Conservation (phyloP, 768 basidiomycete genomes). For the Leucogyrophana mollusca region DNA sequence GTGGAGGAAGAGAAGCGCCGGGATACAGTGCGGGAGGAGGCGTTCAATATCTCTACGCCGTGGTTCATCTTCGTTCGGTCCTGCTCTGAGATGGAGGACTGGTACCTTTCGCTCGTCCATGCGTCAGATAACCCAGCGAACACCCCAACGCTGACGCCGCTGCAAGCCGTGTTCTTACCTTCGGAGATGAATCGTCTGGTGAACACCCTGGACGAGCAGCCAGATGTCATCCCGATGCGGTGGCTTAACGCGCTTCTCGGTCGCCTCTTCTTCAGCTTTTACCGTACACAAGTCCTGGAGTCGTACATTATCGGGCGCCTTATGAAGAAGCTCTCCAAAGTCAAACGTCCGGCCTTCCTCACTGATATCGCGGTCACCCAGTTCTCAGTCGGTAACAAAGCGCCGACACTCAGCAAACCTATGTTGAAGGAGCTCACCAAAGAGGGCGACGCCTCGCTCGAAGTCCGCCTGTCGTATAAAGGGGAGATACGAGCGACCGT, state of each 20-base stretch:
- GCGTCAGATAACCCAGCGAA: constrained; percentile 65
- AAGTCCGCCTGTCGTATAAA: constrained; percentile 80
- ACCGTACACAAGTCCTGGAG: constrained; percentile 81
- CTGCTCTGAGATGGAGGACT: constrained; percentile 95
- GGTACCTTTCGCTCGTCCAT: constrained; percentile 83
- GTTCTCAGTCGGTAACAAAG: constrained; percentile 81
- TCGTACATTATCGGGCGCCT: constrained; percentile 80
- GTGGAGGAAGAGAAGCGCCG: constrained; percentile 26
- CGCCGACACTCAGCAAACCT: constrained; percentile 90
- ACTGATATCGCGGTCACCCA: constrained; percentile 84
- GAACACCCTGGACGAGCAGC: constrained; percentile 83
- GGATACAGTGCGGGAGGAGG: constrained; percentile 47
- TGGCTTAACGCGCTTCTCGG: constrained; percentile 97
- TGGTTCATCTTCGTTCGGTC: constrained; percentile 95
- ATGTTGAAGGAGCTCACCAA: constrained; percentile 97
- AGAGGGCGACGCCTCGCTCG: constrained; percentile 90
- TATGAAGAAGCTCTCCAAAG: constrained; percentile 92
- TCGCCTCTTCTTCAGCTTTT: constrained; percentile 89
- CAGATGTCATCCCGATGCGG: constrained; percentile 95
- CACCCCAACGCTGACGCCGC: constrained; percentile 57
- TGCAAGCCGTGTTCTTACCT: constrained; percentile 65
- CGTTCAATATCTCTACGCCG: constrained; percentile 53
- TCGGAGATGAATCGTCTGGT: constrained; percentile 84
- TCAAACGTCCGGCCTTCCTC: constrained; percentile 86
- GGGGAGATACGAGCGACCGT: constrained; percentile 90